These are phyloP conservation scores for Calocera viscosa DNA, from an alignment of 768 basidiomycete genomes.

Conservation along the genomic window DNA sequence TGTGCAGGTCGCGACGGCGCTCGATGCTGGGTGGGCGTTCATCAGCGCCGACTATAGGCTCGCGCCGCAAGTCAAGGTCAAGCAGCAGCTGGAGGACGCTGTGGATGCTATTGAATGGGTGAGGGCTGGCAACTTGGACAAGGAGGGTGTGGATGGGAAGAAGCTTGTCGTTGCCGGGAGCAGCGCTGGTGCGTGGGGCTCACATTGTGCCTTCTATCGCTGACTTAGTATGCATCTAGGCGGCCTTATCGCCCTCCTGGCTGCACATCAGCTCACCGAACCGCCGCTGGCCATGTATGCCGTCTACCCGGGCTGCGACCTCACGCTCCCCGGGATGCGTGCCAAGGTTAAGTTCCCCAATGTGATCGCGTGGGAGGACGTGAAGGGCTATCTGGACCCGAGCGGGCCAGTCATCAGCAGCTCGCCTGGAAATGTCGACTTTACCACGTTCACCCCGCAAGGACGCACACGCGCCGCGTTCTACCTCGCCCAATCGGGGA, in stretches of 20 bases:
- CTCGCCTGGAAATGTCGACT: not conserved
- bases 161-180: conserved; percentile 1
- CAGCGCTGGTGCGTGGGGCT: not conserved
- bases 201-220: no score
- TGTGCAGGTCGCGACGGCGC: conserved; percentile 2
- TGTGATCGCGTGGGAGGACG: not conserved
- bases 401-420: not conserved
- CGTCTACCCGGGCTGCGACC: conserved; percentile 2
- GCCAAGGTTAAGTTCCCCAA: not conserved
- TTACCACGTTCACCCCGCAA: not conserved
- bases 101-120: conserved; percentile 4
- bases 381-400: not conserved
- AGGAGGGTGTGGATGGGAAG: conserved; percentile 2
- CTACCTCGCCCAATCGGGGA: not conserved
- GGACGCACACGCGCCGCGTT: not conserved
- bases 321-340: not conserved
- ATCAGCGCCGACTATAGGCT: not conserved
- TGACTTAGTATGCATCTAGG: not conserved
- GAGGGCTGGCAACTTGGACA: not conserved
- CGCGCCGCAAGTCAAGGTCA: not conserved
- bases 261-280: conserved; percentile 1
- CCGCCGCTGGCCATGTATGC: conserved; percentile 2
- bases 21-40: conserved; percentile 7
- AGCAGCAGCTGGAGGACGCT: conserved; percentile 1
- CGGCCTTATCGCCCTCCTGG: not conserved